A percentile compares a stretch with the other conserved stretches of the same genome.
phyloP scores from a whole-genome alignment of 441 rosid species.

The Erysimum cheiri region DNA sequence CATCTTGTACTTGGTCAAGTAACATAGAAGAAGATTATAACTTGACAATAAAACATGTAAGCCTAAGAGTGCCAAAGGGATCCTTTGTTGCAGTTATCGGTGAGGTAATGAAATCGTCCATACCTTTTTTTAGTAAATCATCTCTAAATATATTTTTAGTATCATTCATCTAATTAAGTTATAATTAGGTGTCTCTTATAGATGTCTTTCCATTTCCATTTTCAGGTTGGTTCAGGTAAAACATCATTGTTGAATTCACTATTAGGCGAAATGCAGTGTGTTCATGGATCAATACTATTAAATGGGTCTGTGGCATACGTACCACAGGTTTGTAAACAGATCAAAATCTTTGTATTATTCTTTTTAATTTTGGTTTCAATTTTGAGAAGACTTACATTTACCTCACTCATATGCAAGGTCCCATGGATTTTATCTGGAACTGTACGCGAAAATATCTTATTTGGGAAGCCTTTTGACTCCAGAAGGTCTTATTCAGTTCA shows the following conservation, averaged over 20 bases:
- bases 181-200: background rate
- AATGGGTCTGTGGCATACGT: slow-evolving; percentile 81
- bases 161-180: slow-evolving; percentile 2
- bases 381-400: slow-evolving; percentile 36
- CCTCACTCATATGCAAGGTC: slow-evolving; percentile 56
- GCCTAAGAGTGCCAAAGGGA: slow-evolving; percentile 72
- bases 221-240: slow-evolving; percentile 98
- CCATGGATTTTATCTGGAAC: slow-evolving; percentile 98
- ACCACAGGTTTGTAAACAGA: slow-evolving; percentile 73
- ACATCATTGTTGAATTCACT: slow-evolving; percentile 83
- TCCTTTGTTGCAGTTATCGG: slow-evolving; percentile 76
- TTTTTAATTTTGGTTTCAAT: slow-evolving; percentile 30
- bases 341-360: slow-evolving; percentile 27
- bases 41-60: slow-evolving; percentile 64
- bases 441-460: slow-evolving; percentile 76
- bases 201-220: background rate
- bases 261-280: slow-evolving; percentile 72
- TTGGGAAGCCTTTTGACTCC: slow-evolving; percentile 71
- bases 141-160: background rate
- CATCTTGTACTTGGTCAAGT: slow-evolving; percentile 81
- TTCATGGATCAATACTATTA: slow-evolving; percentile 65
- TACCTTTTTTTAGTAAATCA: background rate
- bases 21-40: slow-evolving; percentile 49
- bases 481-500: slow-evolving; percentile 55
- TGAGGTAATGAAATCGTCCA: slow-evolving; percentile 58